These are phyloP conservation scores for Cyberlindnera veronae DNA, from an alignment of 805 yeast genomes.

Conservation along the genomic window DNA sequence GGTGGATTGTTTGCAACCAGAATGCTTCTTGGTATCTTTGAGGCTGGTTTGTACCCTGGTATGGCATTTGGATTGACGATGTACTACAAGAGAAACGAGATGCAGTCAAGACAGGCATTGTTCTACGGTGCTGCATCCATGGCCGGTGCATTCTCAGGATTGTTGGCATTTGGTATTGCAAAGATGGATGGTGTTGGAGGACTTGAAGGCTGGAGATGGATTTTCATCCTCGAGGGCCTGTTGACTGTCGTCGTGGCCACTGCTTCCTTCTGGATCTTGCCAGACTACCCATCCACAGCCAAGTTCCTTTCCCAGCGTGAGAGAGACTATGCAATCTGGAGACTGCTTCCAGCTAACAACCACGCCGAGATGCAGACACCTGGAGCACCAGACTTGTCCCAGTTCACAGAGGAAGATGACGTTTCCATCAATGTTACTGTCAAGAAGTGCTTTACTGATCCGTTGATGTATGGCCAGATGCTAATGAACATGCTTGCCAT, in stretches of 20 bases:
- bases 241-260: constrained; percentile 12
- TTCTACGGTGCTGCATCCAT: constrained; percentile 25
- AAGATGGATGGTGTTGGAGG: constrained; percentile 17
- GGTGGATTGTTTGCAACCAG: constrained; percentile 15
- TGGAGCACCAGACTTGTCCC: constrained; percentile 9
- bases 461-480: constrained; percentile 31
- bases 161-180: constrained; percentile 21
- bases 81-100: constrained; percentile 25
- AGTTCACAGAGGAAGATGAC: constrained; percentile 17
- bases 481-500: constrained; percentile 29
- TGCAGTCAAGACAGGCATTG: constrained; percentile 25
- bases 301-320: constrained; percentile 18
- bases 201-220: constrained; percentile 20
- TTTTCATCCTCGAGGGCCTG: constrained; percentile 19
- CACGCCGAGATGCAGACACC: not conserved
- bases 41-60: constrained; percentile 20
- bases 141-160: constrained; percentile 25
- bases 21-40: constrained; percentile 20
- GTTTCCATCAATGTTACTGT: constrained; percentile 14
- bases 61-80: constrained; percentile 23
- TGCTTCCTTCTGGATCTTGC: constrained; percentile 8
- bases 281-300: constrained; percentile 19
- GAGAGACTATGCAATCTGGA: constrained; percentile 11
- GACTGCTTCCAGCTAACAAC: constrained; percentile 2
- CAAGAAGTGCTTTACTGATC: constrained; percentile 27